Conservation (phyloP, 495 filamentous ascomycete species). For the Hyaloscypha bicolor region DNA sequence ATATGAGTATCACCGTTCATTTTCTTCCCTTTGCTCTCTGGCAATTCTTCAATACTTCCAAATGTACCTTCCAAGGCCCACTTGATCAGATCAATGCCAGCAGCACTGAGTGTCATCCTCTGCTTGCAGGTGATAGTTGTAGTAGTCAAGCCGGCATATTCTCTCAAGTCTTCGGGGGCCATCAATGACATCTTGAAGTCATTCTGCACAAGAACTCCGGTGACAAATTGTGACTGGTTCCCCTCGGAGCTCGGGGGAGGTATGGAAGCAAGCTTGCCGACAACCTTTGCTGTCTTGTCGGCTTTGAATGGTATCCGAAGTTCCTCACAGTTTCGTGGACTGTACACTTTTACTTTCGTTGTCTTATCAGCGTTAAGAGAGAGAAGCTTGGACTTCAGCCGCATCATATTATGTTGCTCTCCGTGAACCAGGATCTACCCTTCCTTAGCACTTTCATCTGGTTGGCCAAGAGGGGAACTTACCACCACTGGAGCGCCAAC, state of each 20-base stretch:
- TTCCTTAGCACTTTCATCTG: neutral
- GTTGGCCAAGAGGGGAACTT: slow-evolving; percentile 41
- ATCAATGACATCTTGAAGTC: slow-evolving; percentile 96
- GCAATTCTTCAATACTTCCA: slow-evolving; percentile 76
- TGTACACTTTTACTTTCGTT: slow-evolving; percentile 84
- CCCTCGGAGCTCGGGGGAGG: slow-evolving; percentile 50
- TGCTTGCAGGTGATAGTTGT: slow-evolving; percentile 93
- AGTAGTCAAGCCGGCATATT: slow-evolving; percentile 93
- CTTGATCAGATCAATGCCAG: slow-evolving; percentile 85
- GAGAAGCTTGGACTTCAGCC: slow-evolving; percentile 91
- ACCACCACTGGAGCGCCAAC: slow-evolving; percentile 89
- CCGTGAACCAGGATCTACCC: slow-evolving; percentile 89
- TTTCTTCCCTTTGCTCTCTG: slow-evolving; percentile 44
- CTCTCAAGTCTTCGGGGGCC: slow-evolving; percentile 92
- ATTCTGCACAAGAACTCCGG: slow-evolving; percentile 91
- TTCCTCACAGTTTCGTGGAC: slow-evolving; percentile 91
- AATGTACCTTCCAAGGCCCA: slow-evolving; percentile 96
- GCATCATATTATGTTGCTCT: slow-evolving; percentile 97
- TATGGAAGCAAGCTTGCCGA: slow-evolving; percentile 86
- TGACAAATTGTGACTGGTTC: slow-evolving; percentile 58
- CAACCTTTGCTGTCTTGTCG: slow-evolving; percentile 96
- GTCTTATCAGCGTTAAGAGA: slow-evolving; percentile 81
- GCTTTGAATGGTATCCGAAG: slow-evolving; percentile 92
- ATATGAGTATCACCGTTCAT: slow-evolving; percentile 49
- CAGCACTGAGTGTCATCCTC: slow-evolving; percentile 78